Evolutionary conservation across 2,329 filamentous ascomycete species (phyloP), one percentile per base, ranked within the genome.

Genomic region (Rhynchosporium graminicola): DNA sequence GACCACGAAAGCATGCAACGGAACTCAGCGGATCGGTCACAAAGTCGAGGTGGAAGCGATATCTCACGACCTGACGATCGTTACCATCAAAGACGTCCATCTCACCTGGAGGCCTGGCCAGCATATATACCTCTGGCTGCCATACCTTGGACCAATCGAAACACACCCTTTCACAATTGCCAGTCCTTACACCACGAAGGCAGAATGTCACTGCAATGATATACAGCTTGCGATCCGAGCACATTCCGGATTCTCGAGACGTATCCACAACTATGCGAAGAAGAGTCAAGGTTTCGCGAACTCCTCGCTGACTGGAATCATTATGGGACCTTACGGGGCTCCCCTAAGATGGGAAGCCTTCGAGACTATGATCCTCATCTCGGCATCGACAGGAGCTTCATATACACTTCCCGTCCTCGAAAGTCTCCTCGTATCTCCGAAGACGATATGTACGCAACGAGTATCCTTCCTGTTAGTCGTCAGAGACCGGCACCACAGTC

Each of bases 121-220:
- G 68, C 83, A 87, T 66, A 71, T 87, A 3, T 87, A 87, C 63
- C 78, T 87, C 8, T 86, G 84, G 83, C 73, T 86, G 56, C 84
- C 84, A 5, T 74, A 77, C 1, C 72, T 87, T 2, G 84, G 82
- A 0, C 75, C 77, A 0, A 70, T 84, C 4, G 84, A 87, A 67
- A 79, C 82, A 0, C 84, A 87, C 63, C 84, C 84, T 0, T 87
- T 86, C 71, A 87, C 84, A 4, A 83, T 87, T 46, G 83, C 84
- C n/a, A 71, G 81, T 10, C 77, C 79, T 1, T 81, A 78, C 31
- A 79, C 79, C 1, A 84, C 82, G 64, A 79, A 81, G 47, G 61
- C 62, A 38, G 64, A 65, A 63, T 69, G 67, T 40, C 64, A 65
- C 46, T 69, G 67, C 42, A 85, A 83, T 76, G 83, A 85, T 72